Evolutionary conservation across 495 filamentous ascomycete genomes (phyloP), one percentile per base, ranked within the genome.

Genomic region (Xylaria palmicola): DNA sequence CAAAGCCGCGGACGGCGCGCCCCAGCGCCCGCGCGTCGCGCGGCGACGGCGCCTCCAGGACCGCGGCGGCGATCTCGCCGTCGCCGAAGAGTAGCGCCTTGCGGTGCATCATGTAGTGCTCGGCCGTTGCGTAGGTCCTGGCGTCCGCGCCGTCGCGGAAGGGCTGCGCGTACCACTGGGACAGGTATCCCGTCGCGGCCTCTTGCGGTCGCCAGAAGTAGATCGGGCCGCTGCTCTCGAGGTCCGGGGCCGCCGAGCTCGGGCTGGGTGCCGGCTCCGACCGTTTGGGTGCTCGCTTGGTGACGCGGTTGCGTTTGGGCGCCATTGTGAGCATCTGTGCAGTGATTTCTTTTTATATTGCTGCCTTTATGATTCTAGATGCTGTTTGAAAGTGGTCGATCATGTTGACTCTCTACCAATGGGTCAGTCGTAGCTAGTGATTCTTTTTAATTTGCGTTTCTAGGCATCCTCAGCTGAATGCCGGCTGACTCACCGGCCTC

Each of bases 71-170:
- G 37, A 72, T 65, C 1, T 67, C 65, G 22, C 50, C 52, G 65
- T 80, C 76, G 32, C 60, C 47, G 74, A 88, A 87, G 63, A 86
- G 76, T 2, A 82, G 44, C 1, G 83, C 84, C 72, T 87, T 87
- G 51, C 76, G 78, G 71, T 86, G 77, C 85, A 86, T 86, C 85
- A 88, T 86, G 71, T 85, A 86, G 68, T 77, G 73, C 58, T 77
- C 73, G 20, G 75, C 72, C 6, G 73, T 75, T 5, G 56, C 56
- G 63, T 77, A 76, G 63, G 69, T 39, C n/a, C 62, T 65, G 37
- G 55, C 56, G 29, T 59, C 40, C 17, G 34, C 22, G 34, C 40
- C 32, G 60, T 75, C 74, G 19, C 55, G 55, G 54, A 75, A 77
- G 50, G 63, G 68, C 27, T 58, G 65, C 1, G 52, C 51, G 67